These are phyloP conservation scores for Starmerella kuoi DNA, from an alignment of 805 yeast species.

Conservation along the genomic window DNA sequence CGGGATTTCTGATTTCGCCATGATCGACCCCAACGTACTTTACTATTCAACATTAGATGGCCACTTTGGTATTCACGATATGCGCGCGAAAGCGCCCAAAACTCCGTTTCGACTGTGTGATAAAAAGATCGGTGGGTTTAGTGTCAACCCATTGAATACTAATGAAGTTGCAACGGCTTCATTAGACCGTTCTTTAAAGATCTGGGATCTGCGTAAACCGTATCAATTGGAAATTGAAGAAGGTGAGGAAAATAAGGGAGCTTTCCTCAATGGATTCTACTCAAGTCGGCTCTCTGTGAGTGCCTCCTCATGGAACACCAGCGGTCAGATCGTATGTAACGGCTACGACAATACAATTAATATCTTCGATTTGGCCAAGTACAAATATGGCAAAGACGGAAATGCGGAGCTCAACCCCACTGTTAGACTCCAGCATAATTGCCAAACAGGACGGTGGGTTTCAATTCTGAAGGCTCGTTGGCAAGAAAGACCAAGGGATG, in stretches of 20 bases:
- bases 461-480: conserved; percentile 79
- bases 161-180: conserved; percentile 77
- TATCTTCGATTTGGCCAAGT: conserved; percentile 45
- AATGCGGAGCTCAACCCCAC: conserved; percentile 38
- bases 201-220: conserved; percentile 68
- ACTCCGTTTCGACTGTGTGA: conserved; percentile 41
- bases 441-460: conserved; percentile 97
- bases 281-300: conserved; percentile 70
- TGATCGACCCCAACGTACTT: conserved; percentile 44
- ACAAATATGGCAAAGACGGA: conserved; percentile 14
- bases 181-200: conserved; percentile 65
- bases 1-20: conserved; percentile 67
- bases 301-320: conserved; percentile 68
- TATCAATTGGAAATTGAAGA: conserved; percentile 16
- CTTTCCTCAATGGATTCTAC: conserved; percentile 42
- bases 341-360: conserved; percentile 83
- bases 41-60: conserved; percentile 74
- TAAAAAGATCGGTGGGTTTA: conserved; percentile 84
- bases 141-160: conserved; percentile 55
- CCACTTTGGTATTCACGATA: conserved; percentile 61
- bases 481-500: conserved; percentile 63
- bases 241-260: conserved; percentile 12
- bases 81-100: conserved; percentile 38
- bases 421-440: conserved; percentile 65
- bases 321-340: conserved; percentile 65